phyloP scores from a whole-genome alignment of 805 yeast species.

The Ogataea corticis region DNA sequence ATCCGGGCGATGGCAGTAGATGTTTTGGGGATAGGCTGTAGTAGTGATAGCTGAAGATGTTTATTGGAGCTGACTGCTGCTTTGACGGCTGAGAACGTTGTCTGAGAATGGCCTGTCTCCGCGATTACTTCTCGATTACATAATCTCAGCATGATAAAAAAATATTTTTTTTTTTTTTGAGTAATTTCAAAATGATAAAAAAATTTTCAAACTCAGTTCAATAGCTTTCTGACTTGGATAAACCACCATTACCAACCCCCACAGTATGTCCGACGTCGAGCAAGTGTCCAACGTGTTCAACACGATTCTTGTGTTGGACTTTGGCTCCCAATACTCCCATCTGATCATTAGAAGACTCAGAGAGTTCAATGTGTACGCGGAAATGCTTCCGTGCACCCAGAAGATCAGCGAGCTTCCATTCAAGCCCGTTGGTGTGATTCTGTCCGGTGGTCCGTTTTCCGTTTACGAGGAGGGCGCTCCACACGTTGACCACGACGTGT shows the following conservation, averaged over 20 bases:
- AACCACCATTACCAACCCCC: neutral
- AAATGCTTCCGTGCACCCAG: constrained; percentile 99
- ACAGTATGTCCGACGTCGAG: constrained; percentile 19
- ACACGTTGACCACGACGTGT: constrained; percentile 93
- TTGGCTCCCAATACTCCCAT: constrained; percentile 98
- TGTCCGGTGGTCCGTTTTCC: constrained; percentile 97
- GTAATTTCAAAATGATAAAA: constrained; percentile 1
- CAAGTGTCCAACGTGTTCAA: constrained; percentile 89
- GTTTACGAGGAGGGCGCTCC: constrained; percentile 96
- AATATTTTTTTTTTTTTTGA: constrained; percentile 8
- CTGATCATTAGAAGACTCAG: constrained; percentile 95
- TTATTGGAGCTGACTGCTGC: no score
- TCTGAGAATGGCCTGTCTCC: no score
- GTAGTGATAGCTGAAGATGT: no score
- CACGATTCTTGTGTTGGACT: constrained; percentile 95
- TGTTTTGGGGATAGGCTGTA: no score
- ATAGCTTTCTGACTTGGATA: neutral
- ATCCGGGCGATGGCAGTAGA: no score
- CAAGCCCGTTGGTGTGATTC: constrained; percentile 95
- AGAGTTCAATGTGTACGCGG: constrained; percentile 97
- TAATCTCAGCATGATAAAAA: no score
- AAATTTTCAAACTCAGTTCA: neutral
- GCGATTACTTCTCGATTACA: no score
- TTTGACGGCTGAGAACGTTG: no score
- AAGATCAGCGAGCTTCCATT: constrained; percentile 88